Base-by-base conservation (phyloP, 1,284 basidiomycete species). In the Ganoderma sinense region DNA sequence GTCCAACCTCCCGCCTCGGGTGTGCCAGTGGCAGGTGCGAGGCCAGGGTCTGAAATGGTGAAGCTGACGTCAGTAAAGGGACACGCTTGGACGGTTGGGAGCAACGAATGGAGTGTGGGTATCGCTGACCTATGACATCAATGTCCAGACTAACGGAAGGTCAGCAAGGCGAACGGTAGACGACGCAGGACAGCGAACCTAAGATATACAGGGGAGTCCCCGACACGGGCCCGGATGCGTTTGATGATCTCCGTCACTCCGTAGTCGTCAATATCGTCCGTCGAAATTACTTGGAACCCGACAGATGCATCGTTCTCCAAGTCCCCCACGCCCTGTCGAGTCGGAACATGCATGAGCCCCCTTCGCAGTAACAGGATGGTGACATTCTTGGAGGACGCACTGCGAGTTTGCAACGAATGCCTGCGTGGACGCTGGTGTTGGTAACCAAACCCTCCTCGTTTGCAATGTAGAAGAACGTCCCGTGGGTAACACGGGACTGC, bases 1-100 rank as follows among this genome's bases (percentile, higher is more conserved):
- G 92, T 93, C 91, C 91, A 94, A 16, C 93, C 93, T 51, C 94
- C 94, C 20, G 90, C 87, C 80, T 95, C 94, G 8, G 93, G 94
- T 3, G 94, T 95, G n/a, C 94, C 93, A 71, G 93, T 94, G 10
- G 88, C 93, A 66, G 94, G 94, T 59, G 94, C 93, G 66, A 93
- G 77, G 51, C 91, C 92, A 66, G 93, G 93, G 80, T 95, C 92
- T 92, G 45, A 16, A 67, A 39, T 45, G 3, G 13, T 14, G 40
- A 6, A 31, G 59, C 13, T 8, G 18, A 36, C 13, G n/a, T 31
- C 13, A 40, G 60, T 18, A n/a, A 39, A 11, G n/a, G n/a, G 36
- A 16, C 6, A 5, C 16, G 16, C 13, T 26, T 43, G 60, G n/a
- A 36, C 33, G 4, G 3, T 36, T 36, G 33, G 8, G 33, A 36